Conservation (phyloP, 164 flowering plant genomes). For the Aristolochia fimbriata region DNA sequence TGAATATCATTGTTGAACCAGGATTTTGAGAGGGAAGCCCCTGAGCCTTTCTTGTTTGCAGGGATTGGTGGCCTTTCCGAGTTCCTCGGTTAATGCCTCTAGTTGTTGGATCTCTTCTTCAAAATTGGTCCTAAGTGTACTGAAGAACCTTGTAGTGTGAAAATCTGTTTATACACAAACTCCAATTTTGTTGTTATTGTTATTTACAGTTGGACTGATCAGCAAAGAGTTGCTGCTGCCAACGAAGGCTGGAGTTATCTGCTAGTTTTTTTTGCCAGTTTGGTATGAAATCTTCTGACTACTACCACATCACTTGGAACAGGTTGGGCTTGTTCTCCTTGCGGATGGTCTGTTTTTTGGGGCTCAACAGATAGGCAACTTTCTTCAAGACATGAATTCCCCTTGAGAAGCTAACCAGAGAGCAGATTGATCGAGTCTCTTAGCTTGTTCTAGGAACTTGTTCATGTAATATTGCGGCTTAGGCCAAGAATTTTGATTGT, state of each 20-base stretch:
- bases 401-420: slow-evolving; percentile 8
- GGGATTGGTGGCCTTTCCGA: slow-evolving; percentile 96
- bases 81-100: slow-evolving; percentile 65
- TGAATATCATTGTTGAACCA: slow-evolving; percentile 18
- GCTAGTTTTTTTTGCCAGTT: slow-evolving; percentile 65
- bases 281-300: slow-evolving; percentile 44
- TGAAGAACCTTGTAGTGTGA: not conserved
- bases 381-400: slow-evolving; percentile 25
- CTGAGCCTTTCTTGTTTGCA: slow-evolving; percentile 82
- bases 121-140: not conserved
- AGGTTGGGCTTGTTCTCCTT: slow-evolving; percentile 65
- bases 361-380: slow-evolving; percentile 49
- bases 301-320: slow-evolving; percentile 5
- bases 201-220: slow-evolving; percentile 84
- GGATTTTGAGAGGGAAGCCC: slow-evolving; percentile 91
- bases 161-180: not conserved
- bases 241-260: slow-evolving; percentile 88
- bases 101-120: not conserved
- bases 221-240: slow-evolving; percentile 79
- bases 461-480: too few relatives aligned
- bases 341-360: slow-evolving; percentile 83
- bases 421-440: too few relatives aligned
- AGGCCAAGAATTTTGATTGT: too few relatives aligned
- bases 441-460: too few relatives aligned
- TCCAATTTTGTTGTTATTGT: not conserved